phyloP scores from a whole-genome alignment of 345 rosid genomes.

The Eutrema heterophyllum region DNA sequence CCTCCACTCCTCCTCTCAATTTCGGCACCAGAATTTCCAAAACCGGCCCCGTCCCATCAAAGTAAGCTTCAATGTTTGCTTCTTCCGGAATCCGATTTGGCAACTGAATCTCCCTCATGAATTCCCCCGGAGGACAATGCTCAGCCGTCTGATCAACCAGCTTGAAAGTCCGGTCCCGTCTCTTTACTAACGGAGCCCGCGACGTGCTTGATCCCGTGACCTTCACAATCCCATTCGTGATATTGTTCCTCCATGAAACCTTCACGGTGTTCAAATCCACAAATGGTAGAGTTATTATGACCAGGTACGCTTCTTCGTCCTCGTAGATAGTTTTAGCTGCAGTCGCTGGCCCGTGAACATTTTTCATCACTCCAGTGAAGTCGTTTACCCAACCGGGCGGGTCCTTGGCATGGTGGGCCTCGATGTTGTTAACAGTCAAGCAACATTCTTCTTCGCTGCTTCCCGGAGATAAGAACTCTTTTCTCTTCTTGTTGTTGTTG shows the following conservation, averaged over 20 bases:
- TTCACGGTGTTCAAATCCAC: constrained; percentile 90
- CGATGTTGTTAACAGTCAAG: constrained; percentile 42
- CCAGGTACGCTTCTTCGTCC: constrained; percentile 73
- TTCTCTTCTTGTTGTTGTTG: constrained; percentile 50
- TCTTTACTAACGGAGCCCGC: constrained; percentile 63
- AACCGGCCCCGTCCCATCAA: constrained; percentile 74
- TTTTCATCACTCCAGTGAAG: constrained; percentile 82
- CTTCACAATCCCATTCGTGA: constrained; percentile 73
- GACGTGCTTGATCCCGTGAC: constrained; percentile 83
- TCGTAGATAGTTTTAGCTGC: constrained; percentile 92
- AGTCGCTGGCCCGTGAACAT: constrained; percentile 76
- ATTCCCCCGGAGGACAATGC: constrained; percentile 98
- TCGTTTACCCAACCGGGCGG: constrained; percentile 64
- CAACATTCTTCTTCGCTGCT: constrained; percentile 64
- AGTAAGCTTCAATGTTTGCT: constrained; percentile 86
- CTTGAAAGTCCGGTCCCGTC: constrained; percentile 83
- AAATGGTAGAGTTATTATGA: constrained; percentile 80
- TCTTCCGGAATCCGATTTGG: constrained; percentile 89
- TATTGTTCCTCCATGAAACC: constrained; percentile 92
- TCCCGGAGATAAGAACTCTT: constrained; percentile 67
- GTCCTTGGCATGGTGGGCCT: constrained; percentile 48
- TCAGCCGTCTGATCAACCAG: constrained; percentile 81
- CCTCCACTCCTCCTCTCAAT: constrained; percentile 54
- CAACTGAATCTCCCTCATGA: constrained; percentile 81
- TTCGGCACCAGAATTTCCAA: constrained; percentile 94